A percentile compares a stretch with the other conserved stretches of the same genome.
These are phyloP conservation scores for Beauveria sp. DNA, from an alignment of 2,329 filamentous ascomycete genomes.

Conservation along the genomic window DNA sequence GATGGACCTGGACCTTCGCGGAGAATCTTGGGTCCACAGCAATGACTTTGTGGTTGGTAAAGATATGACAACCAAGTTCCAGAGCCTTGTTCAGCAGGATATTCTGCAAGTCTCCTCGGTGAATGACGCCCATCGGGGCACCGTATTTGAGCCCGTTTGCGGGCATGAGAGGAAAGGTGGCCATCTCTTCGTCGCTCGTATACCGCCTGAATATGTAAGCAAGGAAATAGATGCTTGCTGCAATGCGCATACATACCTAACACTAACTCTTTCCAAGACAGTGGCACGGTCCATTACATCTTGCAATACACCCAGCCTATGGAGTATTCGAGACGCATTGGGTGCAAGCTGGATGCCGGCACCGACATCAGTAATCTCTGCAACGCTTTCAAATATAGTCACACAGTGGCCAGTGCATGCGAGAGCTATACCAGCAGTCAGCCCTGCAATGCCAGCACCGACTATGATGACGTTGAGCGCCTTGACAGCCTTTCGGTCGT, in stretches of 20 bases:
- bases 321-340: conserved; percentile 72
- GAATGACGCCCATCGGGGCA: conserved; percentile 18
- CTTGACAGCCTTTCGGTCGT: neutral
- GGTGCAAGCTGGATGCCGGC: conserved; percentile 80
- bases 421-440: conserved; percentile 32
- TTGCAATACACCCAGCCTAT: conserved; percentile 64
- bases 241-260: conserved; percentile 18
- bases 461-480: conserved; percentile 21
- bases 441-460: conserved; percentile 34
- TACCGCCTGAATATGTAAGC: conserved; percentile 16
- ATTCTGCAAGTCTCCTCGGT: conserved; percentile 19
- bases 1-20: neutral
- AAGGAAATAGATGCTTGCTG: neutral
- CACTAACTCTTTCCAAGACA: conserved; percentile 22
- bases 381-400: conserved; percentile 19
- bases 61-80: conserved; percentile 18
- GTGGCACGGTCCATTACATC: conserved; percentile 39
- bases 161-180: conserved; percentile 16
- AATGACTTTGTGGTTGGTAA: neutral
- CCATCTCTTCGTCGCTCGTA: conserved; percentile 19
- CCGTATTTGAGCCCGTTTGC: conserved; percentile 16
- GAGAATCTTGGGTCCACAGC: neutral
- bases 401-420: conserved; percentile 21
- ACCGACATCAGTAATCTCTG: conserved; percentile 44
- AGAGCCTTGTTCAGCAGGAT: conserved; percentile 35